These are phyloP conservation scores for Coniochaeta sp. DNA, from an alignment of 2,329 filamentous ascomycete species.

Conservation along the genomic window DNA sequence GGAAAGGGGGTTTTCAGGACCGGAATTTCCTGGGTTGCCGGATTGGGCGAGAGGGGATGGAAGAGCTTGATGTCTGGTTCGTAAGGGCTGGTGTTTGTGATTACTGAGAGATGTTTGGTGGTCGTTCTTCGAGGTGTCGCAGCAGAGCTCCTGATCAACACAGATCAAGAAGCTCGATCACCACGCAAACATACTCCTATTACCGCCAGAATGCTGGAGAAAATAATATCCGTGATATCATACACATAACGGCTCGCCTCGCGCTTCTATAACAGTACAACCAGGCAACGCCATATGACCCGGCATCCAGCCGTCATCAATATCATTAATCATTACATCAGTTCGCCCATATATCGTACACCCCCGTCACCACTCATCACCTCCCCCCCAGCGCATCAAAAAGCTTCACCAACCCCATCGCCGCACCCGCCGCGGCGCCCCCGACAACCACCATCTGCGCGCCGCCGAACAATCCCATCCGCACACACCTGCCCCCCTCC, in stretches of 20 bases:
- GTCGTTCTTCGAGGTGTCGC: too few species aligned
- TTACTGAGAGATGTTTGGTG: too few species aligned
- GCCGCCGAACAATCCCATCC: conserved; percentile 18
- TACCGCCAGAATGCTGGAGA: too few species aligned
- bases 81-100: too few species aligned
- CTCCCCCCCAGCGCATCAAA: conserved; percentile 7
- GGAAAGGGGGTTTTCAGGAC: neutral
- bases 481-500: conserved; percentile 4
- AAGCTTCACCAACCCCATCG: conserved; percentile 27
- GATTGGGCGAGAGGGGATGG: too few species aligned
- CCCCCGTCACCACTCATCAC: neutral
- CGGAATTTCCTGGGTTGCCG: conserved; percentile 19
- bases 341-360: neutral
- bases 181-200: too few species aligned
- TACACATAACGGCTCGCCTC: neutral
- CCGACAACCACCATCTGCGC: conserved; percentile 32
- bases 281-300: neutral
- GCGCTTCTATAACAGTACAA: neutral
- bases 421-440: conserved; percentile 25
- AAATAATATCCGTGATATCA: too few species aligned
- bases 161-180: too few species aligned
- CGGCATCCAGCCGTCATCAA: too few species aligned
- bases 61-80: too few species aligned
- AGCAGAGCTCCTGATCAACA: too few species aligned
- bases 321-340: too few species aligned